A percentile compares a stretch with the other conserved stretches of the same genome.
These are phyloP conservation scores for Cladophialophora psammophila DNA, from an alignment of 2,329 filamentous ascomycete species.

Conservation along the genomic window DNA sequence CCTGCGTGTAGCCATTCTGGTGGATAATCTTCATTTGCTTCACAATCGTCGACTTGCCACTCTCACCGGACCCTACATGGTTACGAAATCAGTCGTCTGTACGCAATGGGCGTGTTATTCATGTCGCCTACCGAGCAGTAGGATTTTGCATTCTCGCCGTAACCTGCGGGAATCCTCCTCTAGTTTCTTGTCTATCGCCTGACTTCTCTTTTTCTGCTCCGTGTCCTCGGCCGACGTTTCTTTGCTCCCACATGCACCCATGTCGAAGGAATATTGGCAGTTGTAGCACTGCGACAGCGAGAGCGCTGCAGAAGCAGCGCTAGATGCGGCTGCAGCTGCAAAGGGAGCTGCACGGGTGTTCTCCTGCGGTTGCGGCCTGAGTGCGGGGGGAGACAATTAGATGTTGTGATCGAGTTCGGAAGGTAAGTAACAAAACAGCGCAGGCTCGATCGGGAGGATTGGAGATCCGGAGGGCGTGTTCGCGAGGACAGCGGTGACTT, in stretches of 20 bases:
- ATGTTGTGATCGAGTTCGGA: conserved; percentile 14
- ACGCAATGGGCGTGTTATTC: conserved; percentile 19
- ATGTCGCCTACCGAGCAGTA: conserved; percentile 78
- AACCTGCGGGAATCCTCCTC: conserved; percentile 94
- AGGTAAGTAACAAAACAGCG: conserved; percentile 13
- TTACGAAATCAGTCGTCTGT: conserved; percentile 27
- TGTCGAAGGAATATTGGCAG: conserved; percentile 50
- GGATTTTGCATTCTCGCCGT: conserved; percentile 97
- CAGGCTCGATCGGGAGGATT: conserved; percentile 14
- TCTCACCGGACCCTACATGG: conserved; percentile 86
- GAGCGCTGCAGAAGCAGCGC: conserved; percentile 38
- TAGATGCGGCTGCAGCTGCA: conserved; percentile 37
- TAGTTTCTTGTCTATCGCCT: conserved; percentile 90
- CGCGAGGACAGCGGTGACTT: conserved; percentile 9
- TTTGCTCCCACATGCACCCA: conserved; percentile 94
- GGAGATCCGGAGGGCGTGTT: conserved; percentile 13
- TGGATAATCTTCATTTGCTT: conserved; percentile 99
- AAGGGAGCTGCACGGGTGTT: conserved; percentile 33
- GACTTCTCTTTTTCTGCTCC: conserved; percentile 94
- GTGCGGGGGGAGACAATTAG: conserved; percentile 36
- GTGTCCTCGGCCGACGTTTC: conserved; percentile 75
- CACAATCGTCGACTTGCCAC: conserved; percentile 98
- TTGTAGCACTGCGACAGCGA: conserved; percentile 29
- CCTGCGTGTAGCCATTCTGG: conserved; percentile 93
- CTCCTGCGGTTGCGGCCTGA: conserved; percentile 32